phyloP scores from a whole-genome alignment of 257 asterid genomes.

The Solanum lycopersicoides region DNA sequence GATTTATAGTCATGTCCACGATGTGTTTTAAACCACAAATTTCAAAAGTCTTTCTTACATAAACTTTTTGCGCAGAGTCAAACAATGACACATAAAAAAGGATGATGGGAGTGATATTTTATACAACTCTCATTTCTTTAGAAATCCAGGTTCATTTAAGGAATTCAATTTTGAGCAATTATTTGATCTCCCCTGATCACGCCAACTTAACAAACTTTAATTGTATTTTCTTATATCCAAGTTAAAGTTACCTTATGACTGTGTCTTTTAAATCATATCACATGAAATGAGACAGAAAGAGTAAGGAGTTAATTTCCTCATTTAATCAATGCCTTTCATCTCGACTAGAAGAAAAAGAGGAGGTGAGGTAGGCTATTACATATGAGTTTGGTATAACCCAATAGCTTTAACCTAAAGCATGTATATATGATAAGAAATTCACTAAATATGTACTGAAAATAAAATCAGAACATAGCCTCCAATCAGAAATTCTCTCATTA shows the following conservation, averaged over 20 bases:
- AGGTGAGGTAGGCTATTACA: neutral
- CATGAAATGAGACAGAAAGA: neutral
- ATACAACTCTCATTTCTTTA: neutral
- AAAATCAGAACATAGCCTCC: neutral
- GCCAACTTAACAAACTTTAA: too few relatives aligned
- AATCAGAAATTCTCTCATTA: too few relatives aligned
- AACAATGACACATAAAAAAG: neutral
- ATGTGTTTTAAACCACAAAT: neutral
- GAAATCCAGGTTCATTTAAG: neutral
- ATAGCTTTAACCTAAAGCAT: neutral
- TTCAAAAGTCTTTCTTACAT: neutral
- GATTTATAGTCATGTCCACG: neutral
- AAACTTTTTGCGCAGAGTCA: neutral
- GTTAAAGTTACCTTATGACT: neutral
- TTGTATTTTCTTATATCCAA: neutral
- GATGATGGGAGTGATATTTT: neutral
- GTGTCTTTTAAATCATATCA: neutral
- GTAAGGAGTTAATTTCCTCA: neutral
- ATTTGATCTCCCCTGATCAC: neutral
- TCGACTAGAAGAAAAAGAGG: neutral
- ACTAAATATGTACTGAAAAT: neutral
- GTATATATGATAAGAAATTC: neutral
- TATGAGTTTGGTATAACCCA: neutral
- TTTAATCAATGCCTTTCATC: neutral
- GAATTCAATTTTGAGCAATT: neutral